These are phyloP conservation scores for Diaporthe vaccinii DNA, from an alignment of 2,329 filamentous ascomycete genomes.

Conservation along the genomic window DNA sequence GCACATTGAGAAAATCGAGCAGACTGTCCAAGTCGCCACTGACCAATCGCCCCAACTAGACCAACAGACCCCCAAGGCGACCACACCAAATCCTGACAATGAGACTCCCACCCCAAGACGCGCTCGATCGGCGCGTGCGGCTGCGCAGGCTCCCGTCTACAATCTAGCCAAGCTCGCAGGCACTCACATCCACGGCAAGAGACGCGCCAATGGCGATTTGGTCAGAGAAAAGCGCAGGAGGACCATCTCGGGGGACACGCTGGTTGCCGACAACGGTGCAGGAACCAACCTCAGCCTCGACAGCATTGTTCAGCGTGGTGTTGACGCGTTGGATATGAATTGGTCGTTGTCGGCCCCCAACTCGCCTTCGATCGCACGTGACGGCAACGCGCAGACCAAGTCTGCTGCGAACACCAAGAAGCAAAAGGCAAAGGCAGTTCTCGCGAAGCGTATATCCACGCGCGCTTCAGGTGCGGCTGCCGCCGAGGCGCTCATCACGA, in stretches of 20 bases:
- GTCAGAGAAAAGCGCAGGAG: slow-evolving; percentile 60
- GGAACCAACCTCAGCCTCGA: slow-evolving; percentile 46
- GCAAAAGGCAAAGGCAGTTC: slow-evolving; percentile 40
- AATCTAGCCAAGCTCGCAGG: slow-evolving; percentile 75
- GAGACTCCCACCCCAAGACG: slow-evolving; percentile 46
- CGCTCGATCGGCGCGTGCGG: slow-evolving; percentile 68
- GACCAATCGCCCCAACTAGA: slow-evolving; percentile 24
- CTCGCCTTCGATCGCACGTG: slow-evolving; percentile 51
- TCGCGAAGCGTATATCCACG: slow-evolving; percentile 57
- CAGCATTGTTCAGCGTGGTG: slow-evolving; percentile 52
- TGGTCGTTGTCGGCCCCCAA: slow-evolving; percentile 57
- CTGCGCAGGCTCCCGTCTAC: slow-evolving; percentile 70
- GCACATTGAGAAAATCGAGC: slow-evolving; percentile 42
- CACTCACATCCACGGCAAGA: slow-evolving; percentile 71
- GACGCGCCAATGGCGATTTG: slow-evolving; percentile 64
- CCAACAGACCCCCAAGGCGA: slow-evolving; percentile 19
- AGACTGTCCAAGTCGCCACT: slow-evolving; percentile 43
- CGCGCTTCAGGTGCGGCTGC: slow-evolving; percentile 58
- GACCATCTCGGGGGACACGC: slow-evolving; percentile 59
- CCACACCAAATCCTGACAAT: slow-evolving; percentile 30
- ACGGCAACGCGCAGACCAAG: slow-evolving; percentile 51
- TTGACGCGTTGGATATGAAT: slow-evolving; percentile 62
- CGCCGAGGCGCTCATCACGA: slow-evolving; percentile 60
- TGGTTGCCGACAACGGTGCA: slow-evolving; percentile 44
- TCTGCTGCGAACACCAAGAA: slow-evolving; percentile 36